Conservation (phyloP, 164 flowering plant species). For the Protea cynaroides region DNA sequence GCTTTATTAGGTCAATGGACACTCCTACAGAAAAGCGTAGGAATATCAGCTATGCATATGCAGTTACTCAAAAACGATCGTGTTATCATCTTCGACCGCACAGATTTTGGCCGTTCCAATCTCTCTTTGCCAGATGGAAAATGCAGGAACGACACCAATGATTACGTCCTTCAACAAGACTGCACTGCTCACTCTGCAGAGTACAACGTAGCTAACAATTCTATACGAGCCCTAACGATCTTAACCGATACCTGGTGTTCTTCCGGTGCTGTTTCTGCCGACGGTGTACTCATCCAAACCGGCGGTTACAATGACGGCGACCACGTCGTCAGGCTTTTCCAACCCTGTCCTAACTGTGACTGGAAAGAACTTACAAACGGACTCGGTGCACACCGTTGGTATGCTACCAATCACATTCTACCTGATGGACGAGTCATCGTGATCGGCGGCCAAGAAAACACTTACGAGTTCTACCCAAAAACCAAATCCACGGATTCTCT, state of each 20-base stretch:
- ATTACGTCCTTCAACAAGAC: constrained; percentile 46
- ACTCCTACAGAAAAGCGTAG: constrained; percentile 14
- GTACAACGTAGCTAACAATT: constrained; percentile 14
- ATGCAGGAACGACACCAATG: constrained; percentile 13
- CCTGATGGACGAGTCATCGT: constrained; percentile 35
- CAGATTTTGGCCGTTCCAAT: constrained; percentile 35
- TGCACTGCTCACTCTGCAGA: too few species aligned
- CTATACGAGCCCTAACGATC: constrained; percentile 33
- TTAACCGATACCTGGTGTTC: constrained; percentile 53
- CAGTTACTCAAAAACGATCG: constrained; percentile 29
- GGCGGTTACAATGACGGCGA: constrained; percentile 40
- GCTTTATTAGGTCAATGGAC: constrained; percentile 29
- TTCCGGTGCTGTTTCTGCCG: constrained; percentile 38
- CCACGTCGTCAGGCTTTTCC: constrained; percentile 26
- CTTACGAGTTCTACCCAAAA: constrained; percentile 38
- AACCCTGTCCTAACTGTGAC: constrained; percentile 41
- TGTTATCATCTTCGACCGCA: constrained; percentile 33
- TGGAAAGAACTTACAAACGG: constrained; percentile 32
- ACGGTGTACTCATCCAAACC: constrained; percentile 33
- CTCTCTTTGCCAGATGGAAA: constrained; percentile 31
- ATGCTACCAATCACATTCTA: constrained; percentile 39
- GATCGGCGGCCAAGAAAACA: constrained; percentile 40
- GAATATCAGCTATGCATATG: constrained; percentile 31
- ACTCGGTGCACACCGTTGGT: constrained; percentile 32
- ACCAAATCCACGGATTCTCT: constrained; percentile 5